A percentile compares a stretch with the other conserved stretches of the same genome.
Evolutionary conservation across 2,329 filamentous ascomycete genomes (phyloP).

Genomic region (Diatrype stigma): DNA sequence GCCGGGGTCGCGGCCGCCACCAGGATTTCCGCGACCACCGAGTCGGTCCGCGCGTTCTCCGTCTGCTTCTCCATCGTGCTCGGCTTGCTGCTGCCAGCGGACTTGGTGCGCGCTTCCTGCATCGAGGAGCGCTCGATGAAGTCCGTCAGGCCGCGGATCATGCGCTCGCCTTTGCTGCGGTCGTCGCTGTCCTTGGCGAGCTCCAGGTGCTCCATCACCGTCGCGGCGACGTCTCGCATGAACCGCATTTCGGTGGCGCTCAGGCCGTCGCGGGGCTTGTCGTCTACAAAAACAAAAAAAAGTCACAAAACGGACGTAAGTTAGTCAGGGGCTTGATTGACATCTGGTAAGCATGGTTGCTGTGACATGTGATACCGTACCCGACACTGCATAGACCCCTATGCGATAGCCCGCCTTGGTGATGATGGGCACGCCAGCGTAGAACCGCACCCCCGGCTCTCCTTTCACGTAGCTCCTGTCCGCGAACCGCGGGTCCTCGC

Average conservation of each 20-base stretch:
- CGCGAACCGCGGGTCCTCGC: conserved; percentile 29
- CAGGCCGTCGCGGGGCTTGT: conserved; percentile 47
- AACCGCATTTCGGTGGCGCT: conserved; percentile 45
- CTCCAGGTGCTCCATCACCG: conserved; percentile 60
- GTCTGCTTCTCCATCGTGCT: background rate
- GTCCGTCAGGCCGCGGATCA: conserved; percentile 48
- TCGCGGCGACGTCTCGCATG: conserved; percentile 51
- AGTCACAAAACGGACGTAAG: too few species aligned
- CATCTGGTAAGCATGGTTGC: too few species aligned
- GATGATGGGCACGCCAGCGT: conserved; percentile 52
- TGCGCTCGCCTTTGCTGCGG: conserved; percentile 49
- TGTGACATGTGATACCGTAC: too few species aligned
- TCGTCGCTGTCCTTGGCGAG: conserved; percentile 48
- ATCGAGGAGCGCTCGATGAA: conserved; percentile 48
- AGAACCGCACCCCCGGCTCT: conserved; percentile 32
- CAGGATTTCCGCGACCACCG: background rate
- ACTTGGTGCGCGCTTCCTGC: background rate
- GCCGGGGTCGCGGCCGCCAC: conserved; percentile 17
- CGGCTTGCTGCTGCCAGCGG: background rate
- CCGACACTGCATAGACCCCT: conserved; percentile 56
- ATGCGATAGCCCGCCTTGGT: conserved; percentile 52
- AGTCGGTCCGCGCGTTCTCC: background rate
- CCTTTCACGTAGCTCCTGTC: conserved; percentile 27
- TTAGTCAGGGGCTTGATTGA: background rate
- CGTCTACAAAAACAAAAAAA: conserved; percentile 34